Base-by-base conservation (phyloP, 148 eudicot genomes). In the Euryodendron excelsum region DNA sequence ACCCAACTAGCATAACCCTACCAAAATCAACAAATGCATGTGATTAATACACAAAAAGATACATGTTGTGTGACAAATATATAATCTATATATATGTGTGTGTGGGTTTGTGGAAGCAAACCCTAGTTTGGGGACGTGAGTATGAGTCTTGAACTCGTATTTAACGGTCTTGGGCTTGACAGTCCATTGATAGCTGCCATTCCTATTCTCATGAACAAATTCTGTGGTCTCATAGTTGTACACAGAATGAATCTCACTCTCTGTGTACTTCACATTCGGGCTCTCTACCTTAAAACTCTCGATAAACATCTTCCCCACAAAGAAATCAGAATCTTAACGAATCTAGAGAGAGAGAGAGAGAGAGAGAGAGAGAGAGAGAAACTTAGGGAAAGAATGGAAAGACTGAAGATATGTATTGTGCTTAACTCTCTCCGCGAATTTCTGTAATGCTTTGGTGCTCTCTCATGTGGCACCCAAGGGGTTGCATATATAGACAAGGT, bases 1-100 rank as follows among this genome's bases (percentile, higher is more conserved):
- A 96, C 21, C 99, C 99, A 50, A 96, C 99, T 27, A 96, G 90
- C 99, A 96, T 90, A 82, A 96, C 97, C 88, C 99, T 92, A 75
- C 36, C 28, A 65, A n/a, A n/a, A n/a, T 76, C 70, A 74, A 45
- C 36, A 21, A 17, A 48, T 0, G n/a, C 4, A 80, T 2, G 4
- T 11, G 55, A 5, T 53, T 62, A n/a, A n/a, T n/a, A 12, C 30
- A 21, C 53, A 72, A 71, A n/a, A 69, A n/a, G n/a, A n/a, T n/a
- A n/a, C n/a, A n/a, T n/a, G n/a, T n/a, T n/a, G n/a, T n/a, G n/a
- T n/a, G n/a, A n/a, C n/a, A n/a, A n/a, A n/a, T n/a, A n/a, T n/a
- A n/a, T n/a, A n/a, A n/a, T n/a, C n/a, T n/a, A n/a, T n/a, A n/a
- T n/a, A n/a, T n/a, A n/a, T n/a, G n/a, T n/a, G n/a, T n/a, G n/a